Base-by-base conservation (phyloP, 2,329 filamentous ascomycete genomes). In the Aspergillus brasiliensis region DNA sequence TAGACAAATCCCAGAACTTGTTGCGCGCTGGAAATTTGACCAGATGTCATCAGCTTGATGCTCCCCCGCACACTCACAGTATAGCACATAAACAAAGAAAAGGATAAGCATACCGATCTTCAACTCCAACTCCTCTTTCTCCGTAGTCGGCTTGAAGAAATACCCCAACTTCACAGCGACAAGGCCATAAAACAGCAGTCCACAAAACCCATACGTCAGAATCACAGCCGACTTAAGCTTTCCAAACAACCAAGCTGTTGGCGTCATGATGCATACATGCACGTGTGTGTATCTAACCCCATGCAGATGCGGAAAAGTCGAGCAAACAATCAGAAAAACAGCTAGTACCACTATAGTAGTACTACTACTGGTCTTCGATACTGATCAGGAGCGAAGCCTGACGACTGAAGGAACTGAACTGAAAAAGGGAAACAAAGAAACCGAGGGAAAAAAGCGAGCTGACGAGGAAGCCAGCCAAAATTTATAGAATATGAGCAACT, bases 1-100 rank as follows among this genome's bases (percentile, higher is more conserved):
- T 77, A 11, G 79, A 79, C 8, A 86, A 75, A 61, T 82, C 80
- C 84, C 84, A 87, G 64, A 85, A 77, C 40, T 77, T 75, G 61
- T 83, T 73, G 63, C 80, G 80, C 56, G 82, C 84, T 86, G 19
- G 5, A 21, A 7, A 17, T 31, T 25, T 10, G 17, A 40, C 11
- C 23, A 42, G 5, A 28, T 6, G 46, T 27, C 3, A 28, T 49
- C n/a, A 49, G 46, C 46, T 31, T 27, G 8, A 13, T 23, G 11
- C n/a, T 4, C 5, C 31, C 40, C 17, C 17, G 10, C 17, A 44
- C 21, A 17, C 7, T 23, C 17, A 2, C 40, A 15, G 19, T 8
- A 44, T 23, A 6, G 17, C 8, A 23, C 40, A 3, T 23, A 42
- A 42, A 42, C 38, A 42, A 42, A 42, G 38, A n/a, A 42, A 42